Evolutionary conservation across 768 basidiomycete species (phyloP).

Genomic region (Ephemerocybe angulata): DNA sequence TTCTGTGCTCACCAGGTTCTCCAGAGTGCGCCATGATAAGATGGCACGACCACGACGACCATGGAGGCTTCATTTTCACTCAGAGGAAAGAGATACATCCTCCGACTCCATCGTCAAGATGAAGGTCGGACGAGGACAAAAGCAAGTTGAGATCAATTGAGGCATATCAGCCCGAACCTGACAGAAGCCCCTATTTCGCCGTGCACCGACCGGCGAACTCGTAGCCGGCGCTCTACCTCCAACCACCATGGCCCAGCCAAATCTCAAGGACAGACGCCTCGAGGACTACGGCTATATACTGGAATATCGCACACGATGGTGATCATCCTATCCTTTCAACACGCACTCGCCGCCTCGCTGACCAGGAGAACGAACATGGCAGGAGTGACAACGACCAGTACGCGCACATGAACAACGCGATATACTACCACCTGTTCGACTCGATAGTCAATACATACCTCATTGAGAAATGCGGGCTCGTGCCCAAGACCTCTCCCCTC

Average conservation of each 20-base stretch:
- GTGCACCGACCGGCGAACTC: too few relatives aligned
- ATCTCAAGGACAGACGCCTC: slow-evolving; percentile 39
- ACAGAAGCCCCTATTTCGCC: too few relatives aligned
- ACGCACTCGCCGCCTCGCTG: neutral
- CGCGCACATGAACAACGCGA: slow-evolving; percentile 73
- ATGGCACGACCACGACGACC: too few relatives aligned
- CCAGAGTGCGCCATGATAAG: slow-evolving; percentile 94
- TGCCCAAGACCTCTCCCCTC: slow-evolving; percentile 45
- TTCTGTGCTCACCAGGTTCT: slow-evolving; percentile 66
- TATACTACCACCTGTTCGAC: slow-evolving; percentile 82
- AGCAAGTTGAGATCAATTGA: too few relatives aligned
- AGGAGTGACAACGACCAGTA: slow-evolving; percentile 91
- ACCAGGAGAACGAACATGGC: too few relatives aligned
- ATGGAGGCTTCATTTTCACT: too few relatives aligned
- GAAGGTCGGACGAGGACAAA: too few relatives aligned
- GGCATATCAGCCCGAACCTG: too few relatives aligned
- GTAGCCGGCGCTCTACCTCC: neutral
- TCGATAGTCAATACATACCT: slow-evolving; percentile 80
- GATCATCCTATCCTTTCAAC: slow-evolving; percentile 17
- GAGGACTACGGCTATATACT: slow-evolving; percentile 59
- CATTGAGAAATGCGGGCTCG: slow-evolving; percentile 56
- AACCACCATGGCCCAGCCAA: slow-evolving; percentile 20
- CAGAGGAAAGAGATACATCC: too few relatives aligned
- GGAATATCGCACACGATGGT: slow-evolving; percentile 71
- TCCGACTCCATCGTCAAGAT: too few relatives aligned